Base-by-base conservation (phyloP, 371 early-diverging fungal species). In the Chytridium lagenaria region DNA sequence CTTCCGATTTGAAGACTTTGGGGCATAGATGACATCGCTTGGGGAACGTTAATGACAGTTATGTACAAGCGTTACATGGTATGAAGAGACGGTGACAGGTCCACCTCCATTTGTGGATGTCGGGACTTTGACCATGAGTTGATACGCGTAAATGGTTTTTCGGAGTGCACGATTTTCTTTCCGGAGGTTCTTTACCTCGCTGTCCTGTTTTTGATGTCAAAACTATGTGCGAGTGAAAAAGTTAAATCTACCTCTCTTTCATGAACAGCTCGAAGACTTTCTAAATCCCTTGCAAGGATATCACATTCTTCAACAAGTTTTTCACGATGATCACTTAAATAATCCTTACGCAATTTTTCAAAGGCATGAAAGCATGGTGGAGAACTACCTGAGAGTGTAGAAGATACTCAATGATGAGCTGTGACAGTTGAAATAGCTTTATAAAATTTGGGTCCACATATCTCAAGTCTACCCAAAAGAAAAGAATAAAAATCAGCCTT, bases 371-470 rank as follows among this genome's bases (percentile, higher is more conserved):
- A n/a, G n/a, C n/a, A n/a, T n/a, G n/a, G n/a, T n/a, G n/a, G n/a
- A n/a, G n/a, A n/a, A n/a, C n/a, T 57, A 78, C 81, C 78, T 86
- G 86, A 5, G 78, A 80, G 64, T 85, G 77, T 49, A 88, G 68
- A 66, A 88, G 70, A 61, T 84, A 88, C 70, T 88, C 88, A 49
- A 88, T 82, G 28, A 82, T 83, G 49, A 88, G 69, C 73, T 88
- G 88, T 15, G 87, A 61, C 23, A 87, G 73, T 66, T 85, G 81
- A 64, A 87, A 81, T 1, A 88, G 78, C 73, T 87, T 86, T 59
- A 88, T 51, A 49, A 83, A 77, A 72, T 82, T 86, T 26, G 83
- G 81, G 72, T 87, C 88, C 22, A 80, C 73, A 64, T 74, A 78
- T n/a, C 83, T 75, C 10, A 84, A 31, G 49, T 84, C 85, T 84